Percentiles rank a stretch among this genome's conserved stretches.
These are phyloP conservation scores for Cyclocybe aegerita DNA, from an alignment of 768 basidiomycete genomes.

Conservation along the genomic window DNA sequence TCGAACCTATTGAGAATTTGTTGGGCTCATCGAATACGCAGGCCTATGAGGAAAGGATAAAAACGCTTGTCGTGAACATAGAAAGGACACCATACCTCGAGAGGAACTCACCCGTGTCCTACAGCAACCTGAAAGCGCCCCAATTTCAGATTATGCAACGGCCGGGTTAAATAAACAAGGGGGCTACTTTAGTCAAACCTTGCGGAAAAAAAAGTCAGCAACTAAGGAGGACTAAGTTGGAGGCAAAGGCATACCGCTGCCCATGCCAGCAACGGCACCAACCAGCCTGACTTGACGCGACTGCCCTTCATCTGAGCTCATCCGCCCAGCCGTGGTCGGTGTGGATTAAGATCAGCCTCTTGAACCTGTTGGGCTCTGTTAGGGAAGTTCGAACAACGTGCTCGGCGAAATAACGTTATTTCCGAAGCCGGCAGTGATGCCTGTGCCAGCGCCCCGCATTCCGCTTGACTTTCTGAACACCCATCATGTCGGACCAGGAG, in stretches of 20 bases:
- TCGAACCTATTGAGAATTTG: slow-evolving; percentile 48
- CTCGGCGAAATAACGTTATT: no score
- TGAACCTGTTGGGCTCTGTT: background rate
- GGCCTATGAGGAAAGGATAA: slow-evolving; percentile 1
- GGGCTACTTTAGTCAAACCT: slow-evolving; percentile 53
- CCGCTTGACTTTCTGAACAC: background rate
- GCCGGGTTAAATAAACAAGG: slow-evolving; percentile 1
- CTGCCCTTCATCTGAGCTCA: slow-evolving; percentile 29
- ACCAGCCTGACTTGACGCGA: slow-evolving; percentile 46
- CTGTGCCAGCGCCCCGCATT: no score
- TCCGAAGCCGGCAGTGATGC: no score
- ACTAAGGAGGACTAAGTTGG: background rate
- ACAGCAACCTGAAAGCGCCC: slow-evolving; percentile 52
- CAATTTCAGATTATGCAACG: slow-evolving; percentile 6
- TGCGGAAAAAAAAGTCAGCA: slow-evolving; percentile 3
- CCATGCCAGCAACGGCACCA: slow-evolving; percentile 58
- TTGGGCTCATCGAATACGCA: background rate
- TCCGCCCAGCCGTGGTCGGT: slow-evolving; percentile 7
- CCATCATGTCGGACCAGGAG: slow-evolving; percentile 34
- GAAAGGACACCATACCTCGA: slow-evolving; percentile 6
- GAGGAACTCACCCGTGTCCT: slow-evolving; percentile 56
- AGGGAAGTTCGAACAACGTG: background rate
- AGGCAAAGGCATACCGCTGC: slow-evolving; percentile 47
- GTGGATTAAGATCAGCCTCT: slow-evolving; percentile 2
- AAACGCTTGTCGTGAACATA: slow-evolving; percentile 2